Evolutionary conservation across 2,329 filamentous ascomycete genomes (phyloP).

Genomic region (Fusarium hostae): DNA sequence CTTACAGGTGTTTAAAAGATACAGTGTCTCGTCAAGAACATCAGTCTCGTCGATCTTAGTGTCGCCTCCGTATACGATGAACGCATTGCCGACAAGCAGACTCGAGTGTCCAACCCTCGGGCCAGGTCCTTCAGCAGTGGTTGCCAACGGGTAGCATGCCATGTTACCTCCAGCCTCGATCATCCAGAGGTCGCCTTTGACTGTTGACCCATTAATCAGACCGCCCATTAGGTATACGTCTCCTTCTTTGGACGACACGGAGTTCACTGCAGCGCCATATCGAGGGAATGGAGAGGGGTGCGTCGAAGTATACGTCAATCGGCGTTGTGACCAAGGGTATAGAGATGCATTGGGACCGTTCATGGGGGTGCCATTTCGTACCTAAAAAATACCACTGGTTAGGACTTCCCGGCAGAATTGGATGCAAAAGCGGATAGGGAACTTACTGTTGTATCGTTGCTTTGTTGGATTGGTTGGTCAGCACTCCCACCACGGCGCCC

Average conservation of each 20-base stretch:
- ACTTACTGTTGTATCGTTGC: conserved; percentile 57
- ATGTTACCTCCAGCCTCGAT: conserved; percentile 90
- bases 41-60: conserved; percentile 97
- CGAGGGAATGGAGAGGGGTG: conserved; percentile 91
- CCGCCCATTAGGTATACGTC: conserved; percentile 98
- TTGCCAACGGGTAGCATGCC: conserved; percentile 90
- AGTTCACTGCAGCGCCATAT: conserved; percentile 96
- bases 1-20: conserved; percentile 97
- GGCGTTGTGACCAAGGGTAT: conserved; percentile 95
- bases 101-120: conserved; percentile 95
- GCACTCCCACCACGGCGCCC: conserved; percentile 63
- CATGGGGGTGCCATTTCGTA: conserved; percentile 63
- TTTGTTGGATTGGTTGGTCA: conserved; percentile 58
- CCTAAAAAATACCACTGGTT: conserved; percentile 50
- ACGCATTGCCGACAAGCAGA: conserved; percentile 95
- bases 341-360: conserved; percentile 78
- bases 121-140: conserved; percentile 92
- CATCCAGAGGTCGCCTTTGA: conserved; percentile 98
- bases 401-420: conserved; percentile 10
- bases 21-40: conserved; percentile 91
- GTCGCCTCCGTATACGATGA: conserved; percentile 98
- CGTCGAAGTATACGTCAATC: conserved; percentile 84
- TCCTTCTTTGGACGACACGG: conserved; percentile 92
- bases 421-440: not conserved
- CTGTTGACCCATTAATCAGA: conserved; percentile 91